Percentiles rank a stretch among this genome's conserved stretches.
These are phyloP conservation scores for Neofusicoccum umdonicola DNA, from an alignment of 2,329 filamentous ascomycete species.

Conservation along the genomic window DNA sequence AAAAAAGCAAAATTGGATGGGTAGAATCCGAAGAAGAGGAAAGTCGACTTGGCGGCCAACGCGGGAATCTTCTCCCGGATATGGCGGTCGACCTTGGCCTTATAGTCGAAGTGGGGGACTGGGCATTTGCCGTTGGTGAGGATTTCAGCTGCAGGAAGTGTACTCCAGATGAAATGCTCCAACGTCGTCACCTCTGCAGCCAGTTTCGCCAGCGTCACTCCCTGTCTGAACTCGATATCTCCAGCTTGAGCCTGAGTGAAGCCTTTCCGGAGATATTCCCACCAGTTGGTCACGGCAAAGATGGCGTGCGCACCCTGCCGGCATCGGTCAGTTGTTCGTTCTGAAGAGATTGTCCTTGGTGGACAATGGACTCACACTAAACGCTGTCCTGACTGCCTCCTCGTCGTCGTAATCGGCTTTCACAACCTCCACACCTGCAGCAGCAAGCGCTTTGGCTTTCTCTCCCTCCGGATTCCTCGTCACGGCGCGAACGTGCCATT, in stretches of 20 bases:
- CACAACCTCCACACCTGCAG: conserved; percentile 22
- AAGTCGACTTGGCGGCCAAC: conserved; percentile 29
- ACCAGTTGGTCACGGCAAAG: conserved; percentile 23
- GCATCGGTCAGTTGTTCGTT: no score
- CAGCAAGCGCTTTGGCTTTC: conserved; percentile 21
- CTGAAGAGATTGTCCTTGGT: no score
- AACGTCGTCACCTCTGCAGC: conserved; percentile 33
- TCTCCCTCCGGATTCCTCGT: conserved; percentile 25
- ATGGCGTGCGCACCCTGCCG: conserved; percentile 19
- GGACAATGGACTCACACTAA: background rate
- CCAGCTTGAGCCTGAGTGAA: conserved; percentile 31
- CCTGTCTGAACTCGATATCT: conserved; percentile 40
- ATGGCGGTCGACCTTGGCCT: conserved; percentile 41
- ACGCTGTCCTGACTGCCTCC: conserved; percentile 19
- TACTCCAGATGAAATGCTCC: conserved; percentile 49
- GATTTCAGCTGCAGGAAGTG: conserved; percentile 37
- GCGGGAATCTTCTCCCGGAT: conserved; percentile 37
- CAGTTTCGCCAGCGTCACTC: conserved; percentile 46
- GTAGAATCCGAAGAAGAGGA: conserved; percentile 31
- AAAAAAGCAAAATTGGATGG: conserved; percentile 32
- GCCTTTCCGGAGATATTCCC: conserved; percentile 26
- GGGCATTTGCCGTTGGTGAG: conserved; percentile 29
- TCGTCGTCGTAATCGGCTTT: conserved; percentile 21
- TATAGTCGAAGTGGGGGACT: conserved; percentile 46
- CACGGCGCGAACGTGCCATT: conserved; percentile 26